Evolutionary conservation across 805 yeast genomes (phyloP), one percentile per base, ranked within the genome.

Genomic region (Ogataea pini): DNA sequence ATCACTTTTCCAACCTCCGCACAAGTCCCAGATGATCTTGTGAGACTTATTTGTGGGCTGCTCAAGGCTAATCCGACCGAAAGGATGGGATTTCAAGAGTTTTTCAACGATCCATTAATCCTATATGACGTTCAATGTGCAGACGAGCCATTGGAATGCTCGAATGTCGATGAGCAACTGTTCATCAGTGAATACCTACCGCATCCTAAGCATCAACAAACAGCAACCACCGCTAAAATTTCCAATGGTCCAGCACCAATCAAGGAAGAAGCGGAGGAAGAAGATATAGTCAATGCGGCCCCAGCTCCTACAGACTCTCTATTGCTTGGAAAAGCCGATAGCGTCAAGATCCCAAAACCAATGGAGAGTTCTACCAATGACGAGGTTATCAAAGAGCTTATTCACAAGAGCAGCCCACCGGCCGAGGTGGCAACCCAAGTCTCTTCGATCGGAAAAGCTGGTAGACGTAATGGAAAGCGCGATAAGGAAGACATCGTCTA

Each of bases 31-130:
- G 80, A 74, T 10, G 82, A 82, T 33, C 74, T 94, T 54, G 81
- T 83, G 56, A 71, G 77, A 47, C 76, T 94, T 55, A 88, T 94
- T 20, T 76, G 89, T 50, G 80, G 87, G 0, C 72, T 94, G 51
- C 73, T 94, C 58, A 88, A 85, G 57, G 85, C 88, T 58, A 85
- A 86, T 55, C 97, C 98, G 4, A 79, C 86, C 2, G 92, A 88
- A 62, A 77, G 99, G 60, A 83, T 92, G 72, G 86, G 92, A 1
- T 94, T 89, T 67, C 80, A 79, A 51, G 98, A 91, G 65, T 89
- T 94, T 64, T 94, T 92, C 68, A 78, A 72, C 44, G 86, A 87
- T 65, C 81, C 86, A 8, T 69, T 89, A 51, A 80, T 89, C 9
- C 71, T 72, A 3, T 70, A 70, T 48, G 85, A 82, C 47, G 72